These are phyloP conservation scores for Brettanomyces bruxellensis DNA, from an alignment of 805 yeast genomes.

Conservation along the genomic window DNA sequence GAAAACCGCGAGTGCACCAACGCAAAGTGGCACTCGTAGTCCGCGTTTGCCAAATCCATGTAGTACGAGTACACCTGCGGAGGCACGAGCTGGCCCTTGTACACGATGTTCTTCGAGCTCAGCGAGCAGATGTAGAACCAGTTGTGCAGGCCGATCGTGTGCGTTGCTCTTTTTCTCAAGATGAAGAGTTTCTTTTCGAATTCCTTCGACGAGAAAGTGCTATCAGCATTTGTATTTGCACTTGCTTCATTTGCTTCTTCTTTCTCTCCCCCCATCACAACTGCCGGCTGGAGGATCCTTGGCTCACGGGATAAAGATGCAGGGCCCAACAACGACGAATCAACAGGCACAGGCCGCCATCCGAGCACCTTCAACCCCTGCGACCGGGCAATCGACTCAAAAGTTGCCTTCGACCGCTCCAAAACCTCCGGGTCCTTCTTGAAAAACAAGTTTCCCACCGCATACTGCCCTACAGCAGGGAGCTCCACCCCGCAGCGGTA, in stretches of 20 bases:
- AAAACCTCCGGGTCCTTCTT: slow-evolving; percentile 73
- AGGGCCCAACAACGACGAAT: slow-evolving; percentile 89
- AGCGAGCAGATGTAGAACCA: slow-evolving; percentile 97
- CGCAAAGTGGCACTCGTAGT: slow-evolving; percentile 91
- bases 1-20: slow-evolving; percentile 96
- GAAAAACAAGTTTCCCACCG: slow-evolving; percentile 91
- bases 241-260: slow-evolving; percentile 30
- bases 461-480: slow-evolving; percentile 81
- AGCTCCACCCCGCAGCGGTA: slow-evolving; percentile 56
- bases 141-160: slow-evolving; percentile 86
- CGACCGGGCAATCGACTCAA: slow-evolving; percentile 69
- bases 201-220: slow-evolving; percentile 11
- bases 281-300: slow-evolving; percentile 82
- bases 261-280: slow-evolving; percentile 38
- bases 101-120: slow-evolving; percentile 81
- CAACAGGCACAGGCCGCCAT: slow-evolving; percentile 94
- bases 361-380: slow-evolving; percentile 79
- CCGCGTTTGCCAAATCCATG: slow-evolving; percentile 85
- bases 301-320: slow-evolving; percentile 95
- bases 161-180: slow-evolving; percentile 82
- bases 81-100: slow-evolving; percentile 97
- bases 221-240: neutral
- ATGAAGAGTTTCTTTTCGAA: slow-evolving; percentile 82
- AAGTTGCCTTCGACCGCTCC: slow-evolving; percentile 61
- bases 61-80: slow-evolving; percentile 92